Evolutionary conservation across 2,329 filamentous ascomycete genomes (phyloP).

Genomic region (Rhexocercosporidium sp.): DNA sequence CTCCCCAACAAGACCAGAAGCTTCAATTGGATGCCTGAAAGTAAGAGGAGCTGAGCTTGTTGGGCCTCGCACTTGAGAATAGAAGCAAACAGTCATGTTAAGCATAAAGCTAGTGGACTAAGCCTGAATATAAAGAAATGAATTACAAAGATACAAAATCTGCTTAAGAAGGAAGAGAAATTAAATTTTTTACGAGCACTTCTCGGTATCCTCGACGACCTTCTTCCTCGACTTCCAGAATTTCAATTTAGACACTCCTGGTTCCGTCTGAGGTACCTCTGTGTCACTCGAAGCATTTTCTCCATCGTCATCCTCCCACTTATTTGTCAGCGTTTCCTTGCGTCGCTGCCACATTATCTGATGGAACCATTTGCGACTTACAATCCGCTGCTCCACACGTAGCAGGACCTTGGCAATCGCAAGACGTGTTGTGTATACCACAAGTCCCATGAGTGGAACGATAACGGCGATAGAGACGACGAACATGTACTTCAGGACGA

Average conservation of each 20-base stretch:
- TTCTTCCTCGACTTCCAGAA: conserved; percentile 1
- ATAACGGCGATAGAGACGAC: conserved; percentile 21
- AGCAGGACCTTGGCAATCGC: not conserved
- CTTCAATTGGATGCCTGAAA: not conserved
- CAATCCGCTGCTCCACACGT: not conserved
- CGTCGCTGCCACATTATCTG: not conserved
- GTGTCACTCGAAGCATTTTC: not conserved
- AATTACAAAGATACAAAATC: too few relatives aligned
- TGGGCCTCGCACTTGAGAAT: not conserved
- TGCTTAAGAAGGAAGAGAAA: too few relatives aligned
- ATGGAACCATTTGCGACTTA: not conserved
- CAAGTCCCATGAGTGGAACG: conserved; percentile 17
- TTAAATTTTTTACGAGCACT: not conserved
- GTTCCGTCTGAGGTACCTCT: not conserved
- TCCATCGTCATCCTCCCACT: not conserved
- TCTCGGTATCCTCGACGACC: not conserved
- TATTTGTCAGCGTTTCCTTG: not conserved
- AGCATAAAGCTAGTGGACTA: not conserved
- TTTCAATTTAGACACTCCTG: not conserved
- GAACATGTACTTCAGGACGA: conserved; percentile 23
- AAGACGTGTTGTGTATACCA: conserved; percentile 19
- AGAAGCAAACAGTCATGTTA: not conserved
- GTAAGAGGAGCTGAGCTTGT: not conserved
- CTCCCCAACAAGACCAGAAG: not conserved
- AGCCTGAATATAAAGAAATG: too few relatives aligned